A percentile compares a stretch with the other conserved stretches of the same genome.
phyloP scores from a whole-genome alignment of 257 asterid species.

The Ocimum tenuiflorum region DNA sequence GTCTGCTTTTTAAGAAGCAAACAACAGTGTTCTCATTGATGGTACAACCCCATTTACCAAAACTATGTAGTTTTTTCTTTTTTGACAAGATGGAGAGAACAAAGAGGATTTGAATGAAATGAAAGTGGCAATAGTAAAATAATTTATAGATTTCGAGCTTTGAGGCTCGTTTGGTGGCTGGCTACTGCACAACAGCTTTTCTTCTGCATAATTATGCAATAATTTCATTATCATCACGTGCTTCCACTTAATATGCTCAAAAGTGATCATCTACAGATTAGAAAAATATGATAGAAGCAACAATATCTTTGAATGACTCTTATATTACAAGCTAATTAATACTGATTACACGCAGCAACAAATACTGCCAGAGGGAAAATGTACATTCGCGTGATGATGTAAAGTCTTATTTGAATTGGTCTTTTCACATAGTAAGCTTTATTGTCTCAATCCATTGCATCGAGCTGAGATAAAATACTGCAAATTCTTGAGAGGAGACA shows the following conservation, averaged over 20 bases:
- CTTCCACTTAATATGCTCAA: no score
- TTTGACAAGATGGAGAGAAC: neutral
- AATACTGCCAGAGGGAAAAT: constrained; percentile 1
- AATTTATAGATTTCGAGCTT: neutral
- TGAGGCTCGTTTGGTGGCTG: neutral
- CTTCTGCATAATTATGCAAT: neutral
- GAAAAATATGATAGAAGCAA: constrained; percentile 1
- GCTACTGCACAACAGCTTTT: neutral
- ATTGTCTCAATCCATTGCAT: constrained; percentile 18
- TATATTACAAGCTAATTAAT: constrained; percentile 9
- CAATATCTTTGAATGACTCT: neutral
- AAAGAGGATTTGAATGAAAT: no score
- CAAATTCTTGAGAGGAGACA: neutral
- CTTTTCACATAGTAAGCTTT: neutral
- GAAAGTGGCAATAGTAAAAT: neutral
- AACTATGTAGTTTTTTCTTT: neutral
- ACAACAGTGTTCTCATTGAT: neutral
- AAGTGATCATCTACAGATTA: no score
- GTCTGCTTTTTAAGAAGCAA: neutral
- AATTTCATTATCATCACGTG: neutral
- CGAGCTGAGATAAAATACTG: constrained; percentile 16
- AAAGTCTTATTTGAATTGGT: constrained; percentile 9
- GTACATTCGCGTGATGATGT: no score
- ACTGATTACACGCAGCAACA: constrained; percentile 17
- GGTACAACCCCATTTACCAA: neutral